A percentile compares a stretch with the other conserved stretches of the same genome.
Evolutionary conservation across 1,284 basidiomycete species (phyloP).

Genomic region (Phlebopus sp.): DNA sequence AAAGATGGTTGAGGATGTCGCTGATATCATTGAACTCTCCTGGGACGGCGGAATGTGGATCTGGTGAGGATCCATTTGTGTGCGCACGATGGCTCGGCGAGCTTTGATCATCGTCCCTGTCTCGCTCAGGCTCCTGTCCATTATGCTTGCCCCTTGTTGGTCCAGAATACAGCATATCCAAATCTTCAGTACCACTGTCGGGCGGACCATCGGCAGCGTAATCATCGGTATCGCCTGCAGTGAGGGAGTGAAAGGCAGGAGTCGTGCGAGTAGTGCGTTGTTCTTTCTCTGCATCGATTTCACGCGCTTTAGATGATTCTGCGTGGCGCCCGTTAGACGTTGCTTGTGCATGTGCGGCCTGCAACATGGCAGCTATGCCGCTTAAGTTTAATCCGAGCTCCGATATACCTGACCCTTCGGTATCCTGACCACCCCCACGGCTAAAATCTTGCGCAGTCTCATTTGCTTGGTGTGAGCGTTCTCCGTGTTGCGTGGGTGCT

Average conservation of each 20-base stretch:
- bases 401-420: slow-evolving; percentile 22
- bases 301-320: slow-evolving; percentile 42
- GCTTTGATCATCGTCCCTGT: slow-evolving; percentile 25
- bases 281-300: slow-evolving; percentile 42
- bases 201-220: slow-evolving; percentile 31
- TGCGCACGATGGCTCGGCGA: slow-evolving; percentile 31
- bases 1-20: slow-evolving; percentile 70
- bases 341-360: slow-evolving; percentile 67
- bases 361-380: slow-evolving; percentile 68
- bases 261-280: slow-evolving; percentile 61
- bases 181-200: slow-evolving; percentile 46
- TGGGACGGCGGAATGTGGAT: slow-evolving; percentile 45
- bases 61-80: slow-evolving; percentile 24
- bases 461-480: slow-evolving; percentile 11
- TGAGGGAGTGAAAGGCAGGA: slow-evolving; percentile 73
- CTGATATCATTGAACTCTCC: slow-evolving; percentile 67
- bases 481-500: slow-evolving; percentile 12
- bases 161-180: slow-evolving; percentile 53
- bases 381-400: slow-evolving; percentile 51
- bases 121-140: slow-evolving; percentile 40
- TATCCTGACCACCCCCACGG: slow-evolving; percentile 16
- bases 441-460: slow-evolving; percentile 8
- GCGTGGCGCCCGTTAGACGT: slow-evolving; percentile 48
- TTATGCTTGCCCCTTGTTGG: slow-evolving; percentile 32
- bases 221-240: slow-evolving; percentile 44